These are phyloP conservation scores for Tulasnella sp. DNA, from an alignment of 768 basidiomycete genomes.

Conservation along the genomic window DNA sequence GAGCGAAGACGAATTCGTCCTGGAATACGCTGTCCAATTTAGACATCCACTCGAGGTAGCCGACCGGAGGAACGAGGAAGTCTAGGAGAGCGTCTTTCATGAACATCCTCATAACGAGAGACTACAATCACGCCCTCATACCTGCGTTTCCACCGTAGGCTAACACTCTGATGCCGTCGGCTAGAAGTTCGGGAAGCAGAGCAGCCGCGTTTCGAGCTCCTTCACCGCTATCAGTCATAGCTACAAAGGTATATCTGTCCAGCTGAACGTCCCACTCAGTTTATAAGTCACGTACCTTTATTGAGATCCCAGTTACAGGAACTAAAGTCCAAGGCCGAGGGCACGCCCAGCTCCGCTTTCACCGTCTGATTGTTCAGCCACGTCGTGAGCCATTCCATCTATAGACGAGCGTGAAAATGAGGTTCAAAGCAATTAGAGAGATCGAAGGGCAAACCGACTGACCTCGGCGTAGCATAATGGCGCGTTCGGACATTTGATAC, in stretches of 20 bases:
- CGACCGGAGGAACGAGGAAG: constrained; percentile 36
- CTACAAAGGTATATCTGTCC: not conserved
- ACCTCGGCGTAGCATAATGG: constrained; percentile 49
- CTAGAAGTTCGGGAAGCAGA: constrained; percentile 67
- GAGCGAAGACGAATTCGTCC: constrained; percentile 5
- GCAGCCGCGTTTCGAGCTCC: constrained; percentile 69
- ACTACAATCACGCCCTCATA: not conserved
- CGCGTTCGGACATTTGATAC: constrained; percentile 51
- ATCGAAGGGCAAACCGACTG: not conserved
- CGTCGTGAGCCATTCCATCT: constrained; percentile 72
- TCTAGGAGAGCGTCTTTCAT: not conserved
- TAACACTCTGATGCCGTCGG: constrained; percentile 69
- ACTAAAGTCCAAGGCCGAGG: constrained; percentile 41
- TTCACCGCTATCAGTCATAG: constrained; percentile 41
- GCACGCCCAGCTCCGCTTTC: constrained; percentile 74
- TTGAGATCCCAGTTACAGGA: constrained; percentile 49
- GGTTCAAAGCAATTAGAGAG: not conserved
- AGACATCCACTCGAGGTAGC: constrained; percentile 66
- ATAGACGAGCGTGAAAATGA: not conserved
- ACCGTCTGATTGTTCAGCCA: constrained; percentile 71
- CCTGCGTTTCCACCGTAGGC: constrained; percentile 56
- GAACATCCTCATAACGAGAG: too few relatives aligned
- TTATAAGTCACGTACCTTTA: constrained; percentile 32
- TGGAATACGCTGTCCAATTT: constrained; percentile 46
- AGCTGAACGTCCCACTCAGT: not conserved